Conservation (phyloP, 768 basidiomycete species). For the Trametes cubensis region DNA sequence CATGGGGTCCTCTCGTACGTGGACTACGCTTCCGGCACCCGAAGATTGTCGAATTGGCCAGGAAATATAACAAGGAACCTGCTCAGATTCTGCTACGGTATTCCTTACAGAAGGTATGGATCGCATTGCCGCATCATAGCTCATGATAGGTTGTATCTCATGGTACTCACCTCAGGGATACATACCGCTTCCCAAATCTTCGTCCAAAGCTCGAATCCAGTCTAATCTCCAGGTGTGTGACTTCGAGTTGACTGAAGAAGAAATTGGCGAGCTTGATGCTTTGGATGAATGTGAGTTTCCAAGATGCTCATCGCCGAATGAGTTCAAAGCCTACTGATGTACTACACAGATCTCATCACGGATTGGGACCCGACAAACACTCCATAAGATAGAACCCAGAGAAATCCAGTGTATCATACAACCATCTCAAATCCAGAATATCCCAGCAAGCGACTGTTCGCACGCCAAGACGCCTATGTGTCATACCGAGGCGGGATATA, state of each 20-base stretch:
- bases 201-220: slow-evolving; percentile 52
- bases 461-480: neutral
- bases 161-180: slow-evolving; percentile 44
- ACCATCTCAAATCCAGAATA: too few species aligned
- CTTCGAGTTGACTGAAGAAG: slow-evolving; percentile 55
- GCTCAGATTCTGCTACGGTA: slow-evolving; percentile 70
- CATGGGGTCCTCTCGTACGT: slow-evolving; percentile 74
- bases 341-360: slow-evolving; percentile 28
- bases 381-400: slow-evolving; percentile 15
- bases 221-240: slow-evolving; percentile 66
- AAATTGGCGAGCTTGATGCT: slow-evolving; percentile 52
- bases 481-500: slow-evolving; percentile 16
- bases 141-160: neutral
- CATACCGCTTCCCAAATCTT: slow-evolving; percentile 68
- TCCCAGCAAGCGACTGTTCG: neutral
- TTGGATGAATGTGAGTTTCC: slow-evolving; percentile 54
- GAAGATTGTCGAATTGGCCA: slow-evolving; percentile 46
- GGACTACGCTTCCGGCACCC: slow-evolving; percentile 67
- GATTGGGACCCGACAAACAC: slow-evolving; percentile 34
- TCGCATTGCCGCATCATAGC: neutral
- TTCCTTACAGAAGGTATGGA: slow-evolving; percentile 73
- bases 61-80: slow-evolving; percentile 58
- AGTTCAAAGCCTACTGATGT: neutral
- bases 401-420: too few species aligned
- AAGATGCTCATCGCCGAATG: neutral